A percentile compares a stretch with the other conserved stretches of the same genome.
Conservation (phyloP, 2,329 filamentous ascomycete species). For the Neurospora sp. region DNA sequence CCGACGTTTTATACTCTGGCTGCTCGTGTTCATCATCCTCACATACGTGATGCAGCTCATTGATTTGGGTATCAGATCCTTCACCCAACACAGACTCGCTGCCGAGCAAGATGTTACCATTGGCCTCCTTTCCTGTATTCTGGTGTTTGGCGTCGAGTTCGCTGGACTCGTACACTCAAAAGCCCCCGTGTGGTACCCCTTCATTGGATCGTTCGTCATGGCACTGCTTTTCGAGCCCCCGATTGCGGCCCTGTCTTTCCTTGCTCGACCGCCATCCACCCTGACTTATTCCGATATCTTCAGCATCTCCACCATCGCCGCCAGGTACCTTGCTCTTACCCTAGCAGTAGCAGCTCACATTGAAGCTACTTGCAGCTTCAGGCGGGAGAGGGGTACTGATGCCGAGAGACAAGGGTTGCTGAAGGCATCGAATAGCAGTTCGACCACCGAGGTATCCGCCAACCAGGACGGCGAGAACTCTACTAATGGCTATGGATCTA, state of each 20-base stretch:
- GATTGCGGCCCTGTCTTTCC: constrained; percentile 23
- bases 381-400: constrained; percentile 28
- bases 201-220: constrained; percentile 51
- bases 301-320: constrained; percentile 22
- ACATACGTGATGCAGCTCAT: constrained; percentile 39
- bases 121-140: constrained; percentile 48
- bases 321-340: constrained; percentile 25
- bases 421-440: constrained; percentile 26
- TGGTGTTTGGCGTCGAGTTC: constrained; percentile 54
- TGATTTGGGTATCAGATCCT: constrained; percentile 27
- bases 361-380: constrained; percentile 10
- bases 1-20: constrained; percentile 31
- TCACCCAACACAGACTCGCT: constrained; percentile 28
- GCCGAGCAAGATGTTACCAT: constrained; percentile 41
- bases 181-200: constrained; percentile 50
- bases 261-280: constrained; percentile 3
- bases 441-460: constrained; percentile 13
- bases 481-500: constrained; percentile 10
- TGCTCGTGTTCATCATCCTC: constrained; percentile 32
- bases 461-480: constrained; percentile 12
- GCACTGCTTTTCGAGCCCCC: constrained; percentile 45
- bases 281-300: constrained; percentile 15
- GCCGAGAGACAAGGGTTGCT: constrained; percentile 51
- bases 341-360: constrained; percentile 26
- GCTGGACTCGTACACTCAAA: constrained; percentile 40